Conservation (phyloP, 2,329 filamentous ascomycete genomes). For the Aspergillus phoenicis region DNA sequence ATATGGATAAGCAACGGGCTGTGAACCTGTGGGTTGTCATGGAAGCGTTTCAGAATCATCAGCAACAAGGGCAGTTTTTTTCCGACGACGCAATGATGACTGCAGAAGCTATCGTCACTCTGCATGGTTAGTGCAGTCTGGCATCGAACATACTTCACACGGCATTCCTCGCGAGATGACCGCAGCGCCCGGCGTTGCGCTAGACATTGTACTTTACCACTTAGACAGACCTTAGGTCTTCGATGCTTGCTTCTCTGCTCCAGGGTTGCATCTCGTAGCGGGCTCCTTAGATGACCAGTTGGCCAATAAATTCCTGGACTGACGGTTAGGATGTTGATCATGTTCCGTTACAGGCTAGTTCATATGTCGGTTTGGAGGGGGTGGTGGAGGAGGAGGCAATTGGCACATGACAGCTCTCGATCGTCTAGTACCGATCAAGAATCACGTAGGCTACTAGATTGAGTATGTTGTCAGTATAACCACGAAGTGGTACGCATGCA, state of each 20-base stretch:
- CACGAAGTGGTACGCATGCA: no score
- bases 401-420: conserved; percentile 1
- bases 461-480: no score
- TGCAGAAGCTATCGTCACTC: neutral
- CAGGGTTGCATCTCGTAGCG: no score
- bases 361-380: neutral
- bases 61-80: neutral
- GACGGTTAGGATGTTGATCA: neutral
- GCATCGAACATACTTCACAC: neutral
- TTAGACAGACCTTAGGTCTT: neutral
- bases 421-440: neutral
- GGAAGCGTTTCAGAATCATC: conserved; percentile 1
- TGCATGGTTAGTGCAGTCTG: neutral
- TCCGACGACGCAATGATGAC: conserved; percentile 4
- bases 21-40: neutral
- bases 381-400: neutral
- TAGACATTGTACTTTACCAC: neutral
- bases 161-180: neutral
- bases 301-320: neutral
- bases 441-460: neutral
- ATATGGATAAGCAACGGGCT: neutral
- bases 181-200: neutral
- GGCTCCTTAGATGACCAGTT: neutral
- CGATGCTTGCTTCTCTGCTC: neutral
- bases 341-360: neutral